A percentile compares a stretch with the other conserved stretches of the same genome.
Conservation (phyloP, 345 rosid genomes). For the Citrus hindsii region DNA sequence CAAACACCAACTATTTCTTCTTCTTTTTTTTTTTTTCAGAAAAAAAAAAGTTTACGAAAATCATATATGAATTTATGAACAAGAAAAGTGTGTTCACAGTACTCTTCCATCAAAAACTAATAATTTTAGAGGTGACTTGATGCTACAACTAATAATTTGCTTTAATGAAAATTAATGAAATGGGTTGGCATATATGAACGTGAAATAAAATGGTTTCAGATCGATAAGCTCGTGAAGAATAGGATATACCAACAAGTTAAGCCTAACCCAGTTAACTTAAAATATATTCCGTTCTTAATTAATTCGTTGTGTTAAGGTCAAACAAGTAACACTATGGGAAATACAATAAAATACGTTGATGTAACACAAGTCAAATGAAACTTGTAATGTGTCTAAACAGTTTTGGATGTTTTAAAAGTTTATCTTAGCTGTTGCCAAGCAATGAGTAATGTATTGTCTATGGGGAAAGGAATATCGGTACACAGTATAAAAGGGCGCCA, state of each 20-base stretch:
- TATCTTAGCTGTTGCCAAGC: neutral
- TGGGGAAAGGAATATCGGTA: neutral
- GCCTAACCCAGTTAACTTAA: neutral
- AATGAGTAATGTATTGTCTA: neutral
- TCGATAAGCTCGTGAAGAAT: neutral
- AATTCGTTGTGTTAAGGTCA: neutral
- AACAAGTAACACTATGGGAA: neutral
- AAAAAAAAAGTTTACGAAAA: no score
- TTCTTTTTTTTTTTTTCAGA: no score
- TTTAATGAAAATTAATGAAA: neutral
- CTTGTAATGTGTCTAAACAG: neutral
- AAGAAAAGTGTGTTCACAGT: neutral
- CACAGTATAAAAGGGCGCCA: neutral
- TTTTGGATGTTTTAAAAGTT: neutral
- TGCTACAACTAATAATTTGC: neutral
- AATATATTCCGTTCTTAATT: neutral
- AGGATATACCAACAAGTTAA: neutral
- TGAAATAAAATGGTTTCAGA: neutral
- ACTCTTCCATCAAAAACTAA: neutral
- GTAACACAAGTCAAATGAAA: slow-evolving; percentile 6
- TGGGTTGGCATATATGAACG: neutral
- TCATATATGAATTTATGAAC: neutral
- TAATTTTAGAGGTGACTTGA: neutral
- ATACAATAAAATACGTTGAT: neutral
- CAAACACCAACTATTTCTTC: neutral